A percentile compares a stretch with the other conserved stretches of the same genome.
Conservation (phyloP, 2,329 filamentous ascomycete species). For the Aspergillus awamori region DNA sequence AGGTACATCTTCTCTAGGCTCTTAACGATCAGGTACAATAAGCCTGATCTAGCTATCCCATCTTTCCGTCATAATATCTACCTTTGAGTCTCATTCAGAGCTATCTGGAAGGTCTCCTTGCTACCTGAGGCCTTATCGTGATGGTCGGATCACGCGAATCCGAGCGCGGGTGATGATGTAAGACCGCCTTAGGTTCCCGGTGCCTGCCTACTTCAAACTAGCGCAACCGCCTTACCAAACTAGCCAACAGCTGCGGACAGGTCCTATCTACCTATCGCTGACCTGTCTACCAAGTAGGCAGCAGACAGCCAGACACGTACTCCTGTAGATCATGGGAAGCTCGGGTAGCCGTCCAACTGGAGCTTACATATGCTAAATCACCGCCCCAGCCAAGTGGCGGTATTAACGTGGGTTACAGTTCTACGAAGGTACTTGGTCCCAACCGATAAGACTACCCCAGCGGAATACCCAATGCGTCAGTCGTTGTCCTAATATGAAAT, state of each 20-base stretch:
- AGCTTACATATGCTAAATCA: not conserved
- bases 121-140: not conserved
- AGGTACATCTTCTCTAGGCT: not conserved
- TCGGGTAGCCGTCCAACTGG: not conserved
- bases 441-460: conserved; percentile 1
- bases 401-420: not conserved
- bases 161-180: conserved; percentile 15
- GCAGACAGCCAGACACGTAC: not conserved
- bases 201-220: conserved; percentile 5
- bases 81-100: not conserved
- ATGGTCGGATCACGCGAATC: conserved; percentile 6
- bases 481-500: conserved; percentile 23
- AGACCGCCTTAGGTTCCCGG: conserved; percentile 11
- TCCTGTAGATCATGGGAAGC: not conserved
- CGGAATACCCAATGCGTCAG: conserved; percentile 10
- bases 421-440: not conserved
- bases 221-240: conserved; percentile 4
- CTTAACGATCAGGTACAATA: not conserved
- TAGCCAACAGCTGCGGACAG: conserved; percentile 3
- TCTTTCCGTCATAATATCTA: not conserved
- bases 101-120: not conserved
- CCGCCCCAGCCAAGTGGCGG: not conserved
- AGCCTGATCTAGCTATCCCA: not conserved
- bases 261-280: not conserved
- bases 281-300: not conserved